Conservation (phyloP, 306 rosid genomes). For the Cicer chorassanicum region DNA sequence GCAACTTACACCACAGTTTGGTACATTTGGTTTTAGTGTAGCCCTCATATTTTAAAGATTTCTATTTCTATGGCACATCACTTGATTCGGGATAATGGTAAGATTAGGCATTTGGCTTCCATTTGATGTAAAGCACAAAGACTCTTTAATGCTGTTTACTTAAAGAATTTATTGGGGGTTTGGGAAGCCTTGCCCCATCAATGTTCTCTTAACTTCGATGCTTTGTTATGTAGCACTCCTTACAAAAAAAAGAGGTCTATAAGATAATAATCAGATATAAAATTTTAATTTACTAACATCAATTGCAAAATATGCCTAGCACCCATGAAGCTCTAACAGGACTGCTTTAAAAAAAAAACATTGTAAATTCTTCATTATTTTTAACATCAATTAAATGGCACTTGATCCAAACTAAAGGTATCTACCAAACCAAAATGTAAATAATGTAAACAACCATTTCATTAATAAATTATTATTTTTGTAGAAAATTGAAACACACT, state of each 20-base stretch:
- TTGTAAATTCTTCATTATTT: constrained; percentile 19
- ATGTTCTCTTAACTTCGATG: background rate
- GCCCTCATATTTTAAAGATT: no score
- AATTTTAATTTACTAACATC: background rate
- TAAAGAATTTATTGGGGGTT: background rate
- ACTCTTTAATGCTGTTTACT: no score
- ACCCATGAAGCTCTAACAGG: background rate
- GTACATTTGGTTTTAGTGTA: no score
- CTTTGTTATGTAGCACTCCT: background rate
- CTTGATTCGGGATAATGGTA: background rate
- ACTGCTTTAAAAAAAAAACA: background rate
- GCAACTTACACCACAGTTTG: no score
- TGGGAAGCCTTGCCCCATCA: background rate
- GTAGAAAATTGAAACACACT: no score
- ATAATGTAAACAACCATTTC: background rate
- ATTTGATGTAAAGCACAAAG: no score
- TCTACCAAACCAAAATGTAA: constrained; percentile 19
- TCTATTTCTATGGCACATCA: background rate
- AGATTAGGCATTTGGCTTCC: no score
- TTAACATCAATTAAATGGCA: constrained; percentile 9
- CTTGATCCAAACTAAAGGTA: constrained; percentile 13
- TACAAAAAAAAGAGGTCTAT: background rate
- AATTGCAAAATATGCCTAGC: background rate
- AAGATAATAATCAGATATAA: constrained; percentile 2
- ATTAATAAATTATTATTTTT: background rate